Base-by-base conservation (phyloP, 305 asterid species). In the Rubia balearica region DNA sequence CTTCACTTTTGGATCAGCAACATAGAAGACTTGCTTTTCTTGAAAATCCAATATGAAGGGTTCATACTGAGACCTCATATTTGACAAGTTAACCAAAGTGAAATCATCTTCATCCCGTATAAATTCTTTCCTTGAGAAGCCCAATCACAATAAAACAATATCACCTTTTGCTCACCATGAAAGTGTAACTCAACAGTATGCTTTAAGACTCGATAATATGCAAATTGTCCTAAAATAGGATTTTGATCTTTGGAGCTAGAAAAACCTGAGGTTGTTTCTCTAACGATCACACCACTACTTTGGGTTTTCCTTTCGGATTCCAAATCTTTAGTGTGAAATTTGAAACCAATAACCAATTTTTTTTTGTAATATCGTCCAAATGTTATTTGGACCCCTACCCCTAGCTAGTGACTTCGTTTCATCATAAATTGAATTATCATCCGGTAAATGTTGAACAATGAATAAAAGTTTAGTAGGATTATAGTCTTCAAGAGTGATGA, bases 231-330 rank as follows among this genome's bases (percentile, higher is more conserved):
- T 0, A 7, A 4, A n/a, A 5, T 56, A 19, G 68, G 22, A 12
- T 64, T 36, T 38, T 13, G 43, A 4, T 64, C 68, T 4, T 38
- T 64, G 6, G 48, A 13, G 8, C 27, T 33, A 1, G 68, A 33
- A 36, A 27, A 64, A 36, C 68, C 13, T 8, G 48, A 38, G 0
- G 56, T 65, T 11, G 45, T 51, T 51, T 65, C 65, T 38, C 42
- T n/a, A 14, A 53, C 49, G 5, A 16, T 48, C 36, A 46, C 71
- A 4, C 71, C 71, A 46, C 61, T 46, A 27, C 46, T 67, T 45
- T 67, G 38, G 43, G 60, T 45, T 67, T 67, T 67, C 53, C 38
- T 43, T n/a, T 30, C 21, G 9, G 6, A n/a, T 67, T 67, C 61
- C 22, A 21, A 16, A 27, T 67, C 42, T 46, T 45, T 67, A 2